Percentiles rank a stretch among this genome's conserved stretches.
phyloP scores from a whole-genome alignment of 805 yeast genomes.

The Candida hungchunana region DNA sequence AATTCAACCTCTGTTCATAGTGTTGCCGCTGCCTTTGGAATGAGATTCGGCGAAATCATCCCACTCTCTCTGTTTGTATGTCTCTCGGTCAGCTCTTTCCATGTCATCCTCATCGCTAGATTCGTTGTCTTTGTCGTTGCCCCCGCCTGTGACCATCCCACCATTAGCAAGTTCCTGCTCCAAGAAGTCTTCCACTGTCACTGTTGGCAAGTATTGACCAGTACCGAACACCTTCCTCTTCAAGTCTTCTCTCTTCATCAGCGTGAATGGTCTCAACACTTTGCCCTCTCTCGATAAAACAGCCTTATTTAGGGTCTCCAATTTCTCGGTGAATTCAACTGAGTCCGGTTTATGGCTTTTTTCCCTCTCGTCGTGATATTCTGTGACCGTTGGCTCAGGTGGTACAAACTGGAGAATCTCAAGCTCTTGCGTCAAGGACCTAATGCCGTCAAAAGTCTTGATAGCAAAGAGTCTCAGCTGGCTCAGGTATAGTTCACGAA shows the following conservation, averaged over 20 bases:
- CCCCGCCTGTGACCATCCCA: constrained; percentile 58
- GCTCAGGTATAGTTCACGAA: constrained; percentile 51
- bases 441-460: constrained; percentile 52
- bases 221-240: constrained; percentile 75
- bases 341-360: constrained; percentile 27
- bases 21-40: constrained; percentile 88
- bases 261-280: constrained; percentile 78
- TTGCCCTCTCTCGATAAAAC: constrained; percentile 69
- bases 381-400: constrained; percentile 25
- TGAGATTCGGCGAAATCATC: constrained; percentile 88
- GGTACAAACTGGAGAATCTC: constrained; percentile 54
- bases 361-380: constrained; percentile 16
- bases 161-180: constrained; percentile 85
- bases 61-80: constrained; percentile 81
- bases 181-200: constrained; percentile 88
- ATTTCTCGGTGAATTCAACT: constrained; percentile 56
- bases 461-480: constrained; percentile 51
- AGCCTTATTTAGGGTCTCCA: constrained; percentile 50
- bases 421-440: constrained; percentile 58
- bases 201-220: constrained; percentile 89
- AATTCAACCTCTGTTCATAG: constrained; percentile 55
- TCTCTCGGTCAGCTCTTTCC: constrained; percentile 55
- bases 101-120: constrained; percentile 58
- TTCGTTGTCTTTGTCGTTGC: constrained; percentile 31
- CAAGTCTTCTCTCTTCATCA: constrained; percentile 57